Evolutionary conservation across 768 basidiomycete species (phyloP).

Genomic region (Boletellus ananas): DNA sequence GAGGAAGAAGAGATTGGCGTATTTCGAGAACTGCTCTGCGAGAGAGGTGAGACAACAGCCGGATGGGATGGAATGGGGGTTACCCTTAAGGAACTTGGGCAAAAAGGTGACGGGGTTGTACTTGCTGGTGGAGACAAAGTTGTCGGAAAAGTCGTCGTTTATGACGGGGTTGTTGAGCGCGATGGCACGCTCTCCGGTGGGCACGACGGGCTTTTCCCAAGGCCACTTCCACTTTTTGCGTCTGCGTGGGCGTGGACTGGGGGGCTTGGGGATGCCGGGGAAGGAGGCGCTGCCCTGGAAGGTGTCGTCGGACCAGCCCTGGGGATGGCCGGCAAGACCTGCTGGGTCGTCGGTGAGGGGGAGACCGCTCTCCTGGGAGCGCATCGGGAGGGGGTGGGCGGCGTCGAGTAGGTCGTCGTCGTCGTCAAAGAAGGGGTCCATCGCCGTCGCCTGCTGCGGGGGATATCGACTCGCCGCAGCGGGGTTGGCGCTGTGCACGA

Average conservation of each 20-base stretch:
- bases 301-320: slow-evolving; percentile 66
- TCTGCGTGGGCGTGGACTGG: slow-evolving; percentile 14
- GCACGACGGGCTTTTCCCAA: slow-evolving; percentile 67
- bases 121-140: slow-evolving; percentile 92
- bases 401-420: slow-evolving; percentile 50
- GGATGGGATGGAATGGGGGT: slow-evolving; percentile 20
- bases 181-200: slow-evolving; percentile 73
- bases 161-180: slow-evolving; percentile 72
- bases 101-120: slow-evolving; percentile 86
- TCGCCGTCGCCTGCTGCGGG: slow-evolving; percentile 42
- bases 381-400: slow-evolving; percentile 30
- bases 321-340: slow-evolving; percentile 51
- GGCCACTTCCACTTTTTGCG: slow-evolving; percentile 70
- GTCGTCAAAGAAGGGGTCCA: slow-evolving; percentile 78
- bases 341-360: slow-evolving; percentile 60
- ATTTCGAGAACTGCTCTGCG: slow-evolving; percentile 96
- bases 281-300: slow-evolving; percentile 46
- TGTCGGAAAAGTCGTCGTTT: slow-evolving; percentile 67
- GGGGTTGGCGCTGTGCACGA: slow-evolving; percentile 27
- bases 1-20: slow-evolving; percentile 97
- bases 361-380: slow-evolving; percentile 46
- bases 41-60: slow-evolving; percentile 3
- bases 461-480: slow-evolving; percentile 42
- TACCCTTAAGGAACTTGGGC: slow-evolving; percentile 91
- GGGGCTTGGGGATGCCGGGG: slow-evolving; percentile 26